Evolutionary conservation across 208 protist genomes (phyloP).

Genomic region (Acanthamoeba rhysodes): DNA sequence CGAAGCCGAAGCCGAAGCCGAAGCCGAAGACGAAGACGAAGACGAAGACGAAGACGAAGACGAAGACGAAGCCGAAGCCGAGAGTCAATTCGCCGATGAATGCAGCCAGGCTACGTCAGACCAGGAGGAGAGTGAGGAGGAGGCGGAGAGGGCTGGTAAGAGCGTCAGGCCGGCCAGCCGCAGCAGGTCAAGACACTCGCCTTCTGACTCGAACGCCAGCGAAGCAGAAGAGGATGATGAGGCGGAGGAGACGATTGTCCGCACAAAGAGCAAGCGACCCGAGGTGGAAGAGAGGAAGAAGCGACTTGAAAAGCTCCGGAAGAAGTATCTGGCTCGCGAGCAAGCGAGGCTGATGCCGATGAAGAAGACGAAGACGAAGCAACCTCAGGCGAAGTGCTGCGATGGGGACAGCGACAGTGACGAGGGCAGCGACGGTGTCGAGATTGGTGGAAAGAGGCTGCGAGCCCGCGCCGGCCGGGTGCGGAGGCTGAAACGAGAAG

Average conservation of each 20-base stretch:
- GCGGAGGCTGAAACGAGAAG: background rate
- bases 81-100: background rate
- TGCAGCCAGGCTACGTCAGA: background rate
- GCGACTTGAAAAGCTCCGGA: background rate
- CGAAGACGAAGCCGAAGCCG: background rate
- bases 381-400: background rate
- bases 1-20: background rate
- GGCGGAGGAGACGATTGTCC: background rate
- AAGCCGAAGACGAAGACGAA: background rate
- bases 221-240: background rate
- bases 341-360: background rate
- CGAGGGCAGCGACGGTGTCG: background rate
- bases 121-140: background rate
- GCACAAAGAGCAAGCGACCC: background rate
- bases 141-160: background rate
- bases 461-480: background rate
- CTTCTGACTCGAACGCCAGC: background rate
- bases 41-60: conserved; percentile 13
- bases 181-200: background rate
- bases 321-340: background rate
- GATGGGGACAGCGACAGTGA: background rate
- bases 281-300: conserved; percentile 9
- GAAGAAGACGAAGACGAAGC: background rate
- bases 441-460: conserved; percentile 48
- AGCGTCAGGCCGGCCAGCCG: background rate